Evolutionary conservation across 2,329 filamentous ascomycete genomes (phyloP).

Genomic region (Sclerotinia minor): DNA sequence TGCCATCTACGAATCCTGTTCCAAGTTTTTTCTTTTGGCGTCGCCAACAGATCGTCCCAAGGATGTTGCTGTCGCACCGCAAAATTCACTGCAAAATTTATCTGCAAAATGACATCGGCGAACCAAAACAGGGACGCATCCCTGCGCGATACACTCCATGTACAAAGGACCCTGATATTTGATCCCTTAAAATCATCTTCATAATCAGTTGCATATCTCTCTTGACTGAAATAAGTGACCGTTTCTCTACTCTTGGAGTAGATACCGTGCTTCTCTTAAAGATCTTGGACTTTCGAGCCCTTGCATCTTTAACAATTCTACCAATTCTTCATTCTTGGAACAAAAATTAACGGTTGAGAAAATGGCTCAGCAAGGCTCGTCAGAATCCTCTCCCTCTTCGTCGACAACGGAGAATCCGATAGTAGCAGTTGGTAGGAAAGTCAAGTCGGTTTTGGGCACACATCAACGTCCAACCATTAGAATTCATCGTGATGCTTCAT

Average conservation of each 20-base stretch:
- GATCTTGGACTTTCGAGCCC: neutral
- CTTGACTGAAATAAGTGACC: neutral
- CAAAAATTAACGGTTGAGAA: neutral
- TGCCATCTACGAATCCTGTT: neutral
- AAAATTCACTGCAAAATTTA: slow-evolving; percentile 20
- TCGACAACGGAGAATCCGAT: slow-evolving; percentile 34
- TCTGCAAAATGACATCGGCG: slow-evolving; percentile 29
- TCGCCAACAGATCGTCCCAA: slow-evolving; percentile 5
- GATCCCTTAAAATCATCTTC: neutral
- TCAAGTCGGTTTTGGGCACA: slow-evolving; percentile 33
- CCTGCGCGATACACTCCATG: slow-evolving; percentile 6
- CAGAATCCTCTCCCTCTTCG: slow-evolving; percentile 25
- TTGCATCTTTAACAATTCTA: neutral
- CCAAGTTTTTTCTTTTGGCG: neutral
- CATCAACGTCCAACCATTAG: slow-evolving; percentile 35
- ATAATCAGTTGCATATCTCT: neutral
- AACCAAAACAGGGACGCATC: slow-evolving; percentile 23
- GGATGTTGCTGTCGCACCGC: neutral
- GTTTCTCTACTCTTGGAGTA: neutral
- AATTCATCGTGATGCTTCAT: slow-evolving; percentile 32
- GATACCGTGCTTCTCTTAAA: neutral
- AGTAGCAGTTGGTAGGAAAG: slow-evolving; percentile 33
- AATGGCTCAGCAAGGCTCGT: slow-evolving; percentile 27
- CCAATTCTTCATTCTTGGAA: neutral
- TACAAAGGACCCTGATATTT: neutral